Base-by-base conservation (phyloP, 192 early-diverging fungal genomes). In the Umbelopsis sp. region DNA sequence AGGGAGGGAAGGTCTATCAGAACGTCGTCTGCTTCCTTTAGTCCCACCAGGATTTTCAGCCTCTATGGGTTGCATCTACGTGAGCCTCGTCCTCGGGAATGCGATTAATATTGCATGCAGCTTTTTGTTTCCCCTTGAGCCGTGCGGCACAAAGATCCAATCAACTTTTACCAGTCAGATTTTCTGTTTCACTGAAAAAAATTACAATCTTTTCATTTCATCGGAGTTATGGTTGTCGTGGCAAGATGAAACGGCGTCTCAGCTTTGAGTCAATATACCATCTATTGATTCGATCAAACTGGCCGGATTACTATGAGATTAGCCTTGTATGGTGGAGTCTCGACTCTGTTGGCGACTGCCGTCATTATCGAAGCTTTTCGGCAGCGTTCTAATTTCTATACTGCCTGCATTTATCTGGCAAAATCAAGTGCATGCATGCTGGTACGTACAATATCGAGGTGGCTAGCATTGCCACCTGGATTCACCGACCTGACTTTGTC, bases 381-480 rank as follows among this genome's bases (percentile, higher is more conserved):
- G 26, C 87, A 91, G 67, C 85, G 90, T 24, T 84, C 84, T 25
- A 93, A 94, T 77, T 99, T 96, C 83, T 99, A 94, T 79, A 83
- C 96, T 16, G 94, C 94, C 3, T 94, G 93, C 76, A 87, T 99
- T 50, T 92, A 94, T 74, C 83, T 99, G 56, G 91, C 93, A 2
- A 92, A 93, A 72, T 96, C 95, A 2, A 92, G 88, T 79, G 89
- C 92, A 12, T 91, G 91, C 70, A 86, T 97, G 80, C 88, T 98
- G 92, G 92, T 95, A 86, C 74, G 25, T 25, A 59, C 4, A n/a
- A n/a, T 53, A 52, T 25, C 4, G 31, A 14, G 24, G n/a, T 44
- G n/a, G n/a, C n/a, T n/a, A n/a, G n/a, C n/a, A n/a, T n/a, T n/a
- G 45, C 20, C 7, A 24, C 21, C 10, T 45, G 12, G 38, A 41